Evolutionary conservation across 805 yeast genomes (phyloP), one percentile per base, ranked within the genome.

Genomic region (Candida michaelii): DNA sequence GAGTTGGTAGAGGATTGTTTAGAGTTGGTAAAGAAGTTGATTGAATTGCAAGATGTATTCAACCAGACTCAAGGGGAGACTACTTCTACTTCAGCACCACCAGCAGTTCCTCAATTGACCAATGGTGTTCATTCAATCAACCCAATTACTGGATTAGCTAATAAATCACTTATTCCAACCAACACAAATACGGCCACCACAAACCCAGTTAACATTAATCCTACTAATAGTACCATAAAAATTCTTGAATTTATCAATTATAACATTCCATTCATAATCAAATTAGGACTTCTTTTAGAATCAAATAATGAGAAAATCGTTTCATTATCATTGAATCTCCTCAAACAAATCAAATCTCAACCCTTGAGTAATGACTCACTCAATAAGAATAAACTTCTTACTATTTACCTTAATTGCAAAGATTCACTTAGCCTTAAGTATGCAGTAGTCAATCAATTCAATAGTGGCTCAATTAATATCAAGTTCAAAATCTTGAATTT

Each of bases 391-490:
- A 78, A 89, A 49, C 63, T 91, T 11, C 60, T 90, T 36, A 80
- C 88, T 0, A 73, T 86, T 29, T 73, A 85, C 40, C 85, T 83
- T 52, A 83, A 89, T 12, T 78, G 85, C 24, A 87, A 87, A 50
- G 97, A 90, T 51, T 80, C 95, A 0, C 66, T 75, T 1, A 74
- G 90, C 49, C 85, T 91, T 29, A 78, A 85, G 46, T 78, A 77
- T 51, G 80, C 89, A 0, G 81, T 89, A 45, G 80, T 87, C 31
- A 76, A 79, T 30, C 95, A 88, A 54, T 56, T 71, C 32, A 82
- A 77, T 33, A 60, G 63, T 1, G 59, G 66, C 6, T 62, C 67
- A 5, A 59, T 82, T 25, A 65, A 62, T 4, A 55, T 80, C 11
- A 88, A 89, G 54, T 56, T 79, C 23, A 72, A 74, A 12, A 59